Conservation (phyloP, 2,329 filamentous ascomycete species). For the Claviceps citrina region DNA sequence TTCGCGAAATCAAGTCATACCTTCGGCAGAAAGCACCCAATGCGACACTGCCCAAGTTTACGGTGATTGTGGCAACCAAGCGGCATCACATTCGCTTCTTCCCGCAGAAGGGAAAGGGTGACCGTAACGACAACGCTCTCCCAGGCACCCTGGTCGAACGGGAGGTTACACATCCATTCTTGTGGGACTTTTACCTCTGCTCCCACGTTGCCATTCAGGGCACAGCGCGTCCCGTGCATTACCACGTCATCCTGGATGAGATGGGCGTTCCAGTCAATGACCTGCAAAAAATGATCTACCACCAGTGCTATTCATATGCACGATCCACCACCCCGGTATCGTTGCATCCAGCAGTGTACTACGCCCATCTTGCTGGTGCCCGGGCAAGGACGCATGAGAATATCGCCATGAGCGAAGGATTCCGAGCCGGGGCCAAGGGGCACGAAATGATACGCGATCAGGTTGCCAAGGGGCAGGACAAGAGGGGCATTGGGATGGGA, state of each 20-base stretch:
- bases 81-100: conserved; percentile 91
- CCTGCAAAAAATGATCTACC: conserved; percentile 79
- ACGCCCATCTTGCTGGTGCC: conserved; percentile 76
- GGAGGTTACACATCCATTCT: conserved; percentile 79
- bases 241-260: conserved; percentile 79
- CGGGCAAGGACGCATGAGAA: conserved; percentile 64
- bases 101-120: conserved; percentile 44
- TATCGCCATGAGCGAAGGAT: conserved; percentile 28
- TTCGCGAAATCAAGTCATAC: conserved; percentile 50
- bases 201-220: conserved; percentile 71
- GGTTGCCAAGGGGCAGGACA: conserved; percentile 22
- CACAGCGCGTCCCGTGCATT: conserved; percentile 82
- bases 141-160: conserved; percentile 79
- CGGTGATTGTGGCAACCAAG: conserved; percentile 80
- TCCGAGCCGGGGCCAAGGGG: conserved; percentile 28
- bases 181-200: conserved; percentile 68
- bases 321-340: conserved; percentile 88
- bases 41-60: conserved; percentile 46
- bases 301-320: conserved; percentile 87
- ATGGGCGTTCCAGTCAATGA: conserved; percentile 48
- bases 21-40: conserved; percentile 27
- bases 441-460: conserved; percentile 24
- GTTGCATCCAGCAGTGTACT: conserved; percentile 80
- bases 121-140: conserved; percentile 66
- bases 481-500: conserved; percentile 6